phyloP scores from a whole-genome alignment of 768 basidiomycete genomes.

The Coprinopsis strossmayeri region DNA sequence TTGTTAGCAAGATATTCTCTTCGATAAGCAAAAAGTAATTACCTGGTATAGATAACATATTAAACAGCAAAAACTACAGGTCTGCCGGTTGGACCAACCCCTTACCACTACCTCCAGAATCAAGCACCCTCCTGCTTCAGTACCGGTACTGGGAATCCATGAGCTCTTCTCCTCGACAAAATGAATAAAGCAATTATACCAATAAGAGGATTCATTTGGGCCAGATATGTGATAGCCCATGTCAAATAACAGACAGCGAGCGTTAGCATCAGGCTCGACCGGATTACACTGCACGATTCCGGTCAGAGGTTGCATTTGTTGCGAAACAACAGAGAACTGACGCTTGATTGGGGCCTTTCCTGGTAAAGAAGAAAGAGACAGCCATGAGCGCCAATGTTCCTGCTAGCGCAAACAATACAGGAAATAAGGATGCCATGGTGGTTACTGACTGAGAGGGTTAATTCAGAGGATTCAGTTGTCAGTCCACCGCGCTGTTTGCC shows the following conservation, averaged over 20 bases:
- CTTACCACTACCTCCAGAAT: not conserved
- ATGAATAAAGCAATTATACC: constrained; percentile 40
- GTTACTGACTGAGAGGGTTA: constrained; percentile 1
- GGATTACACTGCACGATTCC: constrained; percentile 60
- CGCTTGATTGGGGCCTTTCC: constrained; percentile 90
- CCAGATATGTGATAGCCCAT: constrained; percentile 97
- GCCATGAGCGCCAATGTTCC: constrained; percentile 60
- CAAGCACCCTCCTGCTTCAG: not conserved
- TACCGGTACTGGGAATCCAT: constrained; percentile 1
- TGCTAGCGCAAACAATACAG: constrained; percentile 61
- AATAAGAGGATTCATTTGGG: constrained; percentile 88
- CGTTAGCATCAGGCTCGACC: constrained; percentile 73
- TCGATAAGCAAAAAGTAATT: constrained; percentile 3
- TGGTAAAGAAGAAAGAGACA: constrained; percentile 59
- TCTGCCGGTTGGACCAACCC: too few relatives aligned
- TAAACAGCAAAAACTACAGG: too few relatives aligned
- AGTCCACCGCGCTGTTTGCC: not conserved
- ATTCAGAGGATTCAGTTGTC: not conserved
- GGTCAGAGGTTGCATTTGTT: not conserved
- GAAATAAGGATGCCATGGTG: constrained; percentile 64
- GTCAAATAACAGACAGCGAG: constrained; percentile 85
- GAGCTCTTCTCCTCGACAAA: not conserved
- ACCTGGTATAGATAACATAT: constrained; percentile 34
- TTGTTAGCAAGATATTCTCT: not conserved
- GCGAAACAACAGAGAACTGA: constrained; percentile 32